Percentiles rank a stretch among this genome's conserved stretches.
phyloP scores from a whole-genome alignment of 2,329 filamentous ascomycete species.

The Hymenoscyphus occultus region DNA sequence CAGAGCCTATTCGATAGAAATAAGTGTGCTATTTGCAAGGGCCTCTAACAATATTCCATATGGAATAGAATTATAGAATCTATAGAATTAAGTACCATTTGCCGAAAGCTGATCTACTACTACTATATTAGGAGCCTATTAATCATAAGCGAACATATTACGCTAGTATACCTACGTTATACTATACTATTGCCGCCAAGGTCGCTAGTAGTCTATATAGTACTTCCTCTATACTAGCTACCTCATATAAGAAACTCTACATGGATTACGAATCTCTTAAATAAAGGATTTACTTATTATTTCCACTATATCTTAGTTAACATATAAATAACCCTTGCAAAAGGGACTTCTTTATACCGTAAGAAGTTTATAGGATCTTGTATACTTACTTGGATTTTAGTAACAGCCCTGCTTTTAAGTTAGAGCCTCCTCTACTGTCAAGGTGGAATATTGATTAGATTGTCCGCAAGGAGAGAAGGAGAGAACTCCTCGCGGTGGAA shows the following conservation, averaged over 20 bases:
- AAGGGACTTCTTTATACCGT: conserved; percentile 44
- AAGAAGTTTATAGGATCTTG: conserved; percentile 44
- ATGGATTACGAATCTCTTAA: neutral
- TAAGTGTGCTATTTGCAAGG: no score
- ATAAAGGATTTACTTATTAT: neutral
- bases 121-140: neutral
- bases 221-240: neutral
- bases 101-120: no score
- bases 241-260: neutral
- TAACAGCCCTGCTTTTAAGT: conserved; percentile 47
- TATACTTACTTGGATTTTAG: conserved; percentile 56
- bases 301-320: neutral
- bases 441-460: no score
- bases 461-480: no score
- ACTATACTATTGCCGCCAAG: neutral
- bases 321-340: neutral
- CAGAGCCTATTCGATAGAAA: no score
- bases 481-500: no score
- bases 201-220: neutral
- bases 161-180: neutral
- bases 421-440: conserved; percentile 51
- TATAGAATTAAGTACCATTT: no score
- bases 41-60: no score
- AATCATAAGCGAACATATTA: neutral
- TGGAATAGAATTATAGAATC: no score